Conservation (phyloP, 2,329 filamentous ascomycete genomes). For the Sporothrix phasma region DNA sequence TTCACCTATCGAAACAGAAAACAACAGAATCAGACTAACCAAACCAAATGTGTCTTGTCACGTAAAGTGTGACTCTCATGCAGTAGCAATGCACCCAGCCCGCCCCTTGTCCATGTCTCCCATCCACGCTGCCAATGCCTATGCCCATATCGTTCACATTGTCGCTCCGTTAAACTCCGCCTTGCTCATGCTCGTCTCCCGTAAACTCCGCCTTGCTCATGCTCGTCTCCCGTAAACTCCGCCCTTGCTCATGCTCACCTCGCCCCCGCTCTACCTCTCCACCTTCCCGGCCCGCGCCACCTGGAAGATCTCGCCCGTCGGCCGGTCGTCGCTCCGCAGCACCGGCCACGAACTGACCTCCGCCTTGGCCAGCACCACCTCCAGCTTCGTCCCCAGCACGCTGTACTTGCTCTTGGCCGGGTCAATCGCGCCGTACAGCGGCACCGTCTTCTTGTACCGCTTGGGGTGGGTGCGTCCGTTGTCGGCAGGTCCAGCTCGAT, state of each 20-base stretch:
- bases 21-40: too few relatives aligned
- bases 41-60: too few relatives aligned
- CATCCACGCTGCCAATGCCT: not conserved
- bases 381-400: constrained; percentile 81
- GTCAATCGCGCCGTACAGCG: constrained; percentile 69
- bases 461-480: constrained; percentile 60
- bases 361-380: constrained; percentile 62
- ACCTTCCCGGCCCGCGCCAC: constrained; percentile 62
- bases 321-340: constrained; percentile 63
- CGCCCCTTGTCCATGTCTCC: not conserved
- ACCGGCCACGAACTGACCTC: constrained; percentile 79
- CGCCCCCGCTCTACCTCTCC: constrained; percentile 14
- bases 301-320: constrained; percentile 73
- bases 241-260: too few relatives aligned
- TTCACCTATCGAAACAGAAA: too few relatives aligned
- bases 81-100: not conserved
- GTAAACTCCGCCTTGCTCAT: too few relatives aligned
- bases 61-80: too few relatives aligned
- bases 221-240: too few relatives aligned
- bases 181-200: too few relatives aligned
- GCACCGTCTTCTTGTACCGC: constrained; percentile 64
- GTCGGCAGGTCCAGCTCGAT: constrained; percentile 78
- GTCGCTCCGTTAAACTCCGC: not conserved
- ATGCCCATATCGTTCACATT: not conserved
- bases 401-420: constrained; percentile 65